Percentiles rank a stretch among this genome's conserved stretches.
Conservation (phyloP, 2,329 filamentous ascomycete species). For the Albifimbria verrucaria region DNA sequence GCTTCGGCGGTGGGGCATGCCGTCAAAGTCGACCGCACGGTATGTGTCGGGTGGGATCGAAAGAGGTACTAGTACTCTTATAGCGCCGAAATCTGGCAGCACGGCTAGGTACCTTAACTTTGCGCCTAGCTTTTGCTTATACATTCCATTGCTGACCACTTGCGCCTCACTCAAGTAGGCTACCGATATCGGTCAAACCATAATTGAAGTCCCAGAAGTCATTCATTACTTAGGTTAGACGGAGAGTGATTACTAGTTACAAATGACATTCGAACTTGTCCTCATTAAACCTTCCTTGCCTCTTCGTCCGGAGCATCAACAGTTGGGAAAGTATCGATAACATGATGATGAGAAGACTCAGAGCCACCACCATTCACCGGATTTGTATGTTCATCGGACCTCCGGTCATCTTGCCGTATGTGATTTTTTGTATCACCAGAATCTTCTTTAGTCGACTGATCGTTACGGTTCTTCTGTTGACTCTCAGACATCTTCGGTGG, state of each 20-base stretch:
- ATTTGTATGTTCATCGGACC: background rate
- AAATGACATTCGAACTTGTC: background rate
- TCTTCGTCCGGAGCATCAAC: constrained; percentile 23
- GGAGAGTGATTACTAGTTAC: background rate
- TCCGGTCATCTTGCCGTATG: background rate
- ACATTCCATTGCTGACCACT: background rate
- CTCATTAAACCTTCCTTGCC: constrained; percentile 15
- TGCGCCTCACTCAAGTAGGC: background rate
- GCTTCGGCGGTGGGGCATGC: too few species aligned
- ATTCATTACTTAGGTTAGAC: background rate
- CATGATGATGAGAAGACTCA: background rate
- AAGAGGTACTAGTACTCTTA: too few species aligned
- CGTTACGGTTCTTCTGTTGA: background rate
- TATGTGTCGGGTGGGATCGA: too few species aligned
- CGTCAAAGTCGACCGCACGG: too few species aligned
- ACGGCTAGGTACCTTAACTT: too few species aligned
- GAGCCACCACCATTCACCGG: background rate
- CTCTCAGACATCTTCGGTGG: background rate
- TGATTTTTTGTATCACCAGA: background rate
- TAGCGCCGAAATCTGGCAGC: too few species aligned
- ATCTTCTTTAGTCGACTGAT: background rate
- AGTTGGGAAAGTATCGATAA: constrained; percentile 1
- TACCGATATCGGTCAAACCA: background rate
- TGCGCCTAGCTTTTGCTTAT: too few species aligned
- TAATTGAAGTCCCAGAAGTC: background rate